These are phyloP conservation scores for Lecanicillium sp. DNA, from an alignment of 2,329 filamentous ascomycete species.

Conservation along the genomic window DNA sequence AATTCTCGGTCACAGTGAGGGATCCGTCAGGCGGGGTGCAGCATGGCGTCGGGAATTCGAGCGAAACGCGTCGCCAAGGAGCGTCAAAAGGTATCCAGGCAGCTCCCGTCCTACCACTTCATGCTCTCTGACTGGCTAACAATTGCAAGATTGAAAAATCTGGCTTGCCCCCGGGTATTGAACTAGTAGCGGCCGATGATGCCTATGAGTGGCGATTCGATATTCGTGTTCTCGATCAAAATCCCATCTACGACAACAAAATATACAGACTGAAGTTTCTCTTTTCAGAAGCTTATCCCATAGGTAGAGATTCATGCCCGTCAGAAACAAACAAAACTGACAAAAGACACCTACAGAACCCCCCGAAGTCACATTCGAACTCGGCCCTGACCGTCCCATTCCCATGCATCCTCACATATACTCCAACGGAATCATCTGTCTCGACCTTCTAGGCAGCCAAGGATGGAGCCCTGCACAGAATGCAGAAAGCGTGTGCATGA, in stretches of 20 bases:
- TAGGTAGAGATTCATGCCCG: constrained; percentile 48
- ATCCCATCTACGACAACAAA: constrained; percentile 77
- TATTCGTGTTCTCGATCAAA: constrained; percentile 80
- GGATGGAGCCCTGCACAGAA: constrained; percentile 97
- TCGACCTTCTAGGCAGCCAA: constrained; percentile 78
- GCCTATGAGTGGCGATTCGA: constrained; percentile 77
- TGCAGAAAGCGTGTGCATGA: constrained; percentile 94
- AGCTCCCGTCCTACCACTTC: background rate
- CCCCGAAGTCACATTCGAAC: constrained; percentile 85
- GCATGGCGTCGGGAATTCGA: constrained; percentile 18
- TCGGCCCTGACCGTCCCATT: constrained; percentile 57
- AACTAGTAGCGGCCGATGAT: constrained; percentile 70
- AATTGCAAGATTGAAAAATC: constrained; percentile 42
- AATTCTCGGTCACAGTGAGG: too few species aligned
- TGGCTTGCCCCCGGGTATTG: constrained; percentile 60
- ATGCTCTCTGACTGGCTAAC: constrained; percentile 1
- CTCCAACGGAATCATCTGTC: constrained; percentile 96
- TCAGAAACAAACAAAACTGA: background rate
- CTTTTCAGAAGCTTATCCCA: constrained; percentile 80
- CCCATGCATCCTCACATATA: constrained; percentile 98
- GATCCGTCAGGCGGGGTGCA: too few species aligned
- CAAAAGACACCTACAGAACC: constrained; percentile 52
- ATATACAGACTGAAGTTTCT: constrained; percentile 80
- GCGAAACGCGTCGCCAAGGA: constrained; percentile 20
- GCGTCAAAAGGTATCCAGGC: constrained; percentile 18